These are phyloP conservation scores for Trichosanthes truncata DNA, from an alignment of 306 rosid genomes.

Conservation along the genomic window DNA sequence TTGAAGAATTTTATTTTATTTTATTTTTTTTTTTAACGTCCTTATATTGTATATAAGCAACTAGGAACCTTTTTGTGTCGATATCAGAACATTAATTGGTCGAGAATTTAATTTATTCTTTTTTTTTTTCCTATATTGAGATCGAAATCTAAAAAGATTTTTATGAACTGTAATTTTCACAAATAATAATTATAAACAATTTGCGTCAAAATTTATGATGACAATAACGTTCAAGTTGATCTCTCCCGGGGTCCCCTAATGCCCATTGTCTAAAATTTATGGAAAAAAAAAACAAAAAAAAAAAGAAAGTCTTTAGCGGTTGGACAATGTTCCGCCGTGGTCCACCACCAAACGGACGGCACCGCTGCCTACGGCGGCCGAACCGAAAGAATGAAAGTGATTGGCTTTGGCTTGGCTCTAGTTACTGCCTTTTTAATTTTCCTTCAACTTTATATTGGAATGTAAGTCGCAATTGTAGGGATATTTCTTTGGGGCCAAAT, in stretches of 20 bases:
- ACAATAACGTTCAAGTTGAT: conserved; percentile 3
- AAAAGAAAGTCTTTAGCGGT: neutral
- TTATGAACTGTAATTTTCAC: neutral
- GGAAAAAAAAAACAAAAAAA: neutral
- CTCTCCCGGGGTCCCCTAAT: neutral
- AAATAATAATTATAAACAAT: neutral
- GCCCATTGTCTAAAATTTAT: neutral
- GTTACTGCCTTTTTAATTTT: neutral
- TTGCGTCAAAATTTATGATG: neutral
- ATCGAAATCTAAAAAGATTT: neutral
- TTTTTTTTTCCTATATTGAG: neutral
- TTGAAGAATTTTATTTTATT: too few species aligned
- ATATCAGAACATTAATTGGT: neutral
- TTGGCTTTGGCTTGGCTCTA: neutral
- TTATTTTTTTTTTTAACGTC: too few species aligned
- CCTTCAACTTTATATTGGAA: neutral
- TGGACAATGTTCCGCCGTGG: neutral
- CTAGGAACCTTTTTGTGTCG: neutral
- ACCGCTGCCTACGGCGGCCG: neutral
- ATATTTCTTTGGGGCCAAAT: neutral
- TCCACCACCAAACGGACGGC: neutral
- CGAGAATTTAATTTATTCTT: neutral
- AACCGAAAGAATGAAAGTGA: neutral
- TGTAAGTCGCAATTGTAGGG: neutral
- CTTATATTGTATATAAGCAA: neutral